These are phyloP conservation scores for Isabelozyma gotoi DNA, from an alignment of 805 yeast species.

Conservation along the genomic window DNA sequence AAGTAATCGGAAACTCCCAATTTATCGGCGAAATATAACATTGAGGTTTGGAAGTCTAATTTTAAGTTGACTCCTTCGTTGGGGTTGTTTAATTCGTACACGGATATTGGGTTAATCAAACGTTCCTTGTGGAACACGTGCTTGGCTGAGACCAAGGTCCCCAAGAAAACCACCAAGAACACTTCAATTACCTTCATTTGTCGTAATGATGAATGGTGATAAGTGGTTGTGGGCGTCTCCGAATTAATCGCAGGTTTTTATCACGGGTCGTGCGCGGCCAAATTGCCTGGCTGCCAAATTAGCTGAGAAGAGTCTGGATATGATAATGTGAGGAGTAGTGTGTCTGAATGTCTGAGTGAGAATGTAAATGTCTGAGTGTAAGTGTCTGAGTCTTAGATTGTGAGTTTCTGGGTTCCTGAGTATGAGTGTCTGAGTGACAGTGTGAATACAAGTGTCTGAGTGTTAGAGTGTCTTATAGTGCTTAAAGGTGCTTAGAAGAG, in stretches of 20 bases:
- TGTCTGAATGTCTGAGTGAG: no score
- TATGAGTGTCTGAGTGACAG: no score
- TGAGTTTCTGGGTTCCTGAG: no score
- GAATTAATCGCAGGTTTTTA: background rate
- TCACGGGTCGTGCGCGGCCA: background rate
- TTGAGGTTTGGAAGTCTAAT: background rate
- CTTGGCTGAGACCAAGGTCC: background rate
- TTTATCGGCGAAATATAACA: slow-evolving; percentile 46
- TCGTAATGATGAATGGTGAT: background rate
- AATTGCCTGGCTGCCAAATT: no score
- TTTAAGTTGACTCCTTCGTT: background rate
- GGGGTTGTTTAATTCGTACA: background rate
- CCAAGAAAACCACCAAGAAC: background rate
- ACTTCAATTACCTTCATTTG: background rate
- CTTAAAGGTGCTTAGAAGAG: no score
- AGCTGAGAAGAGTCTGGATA: no score
- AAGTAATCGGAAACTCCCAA: slow-evolving; percentile 40
- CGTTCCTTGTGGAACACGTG: background rate
- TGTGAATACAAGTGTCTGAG: no score
- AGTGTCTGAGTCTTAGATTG: no score
- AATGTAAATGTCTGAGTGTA: no score
- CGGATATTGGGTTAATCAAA: background rate
- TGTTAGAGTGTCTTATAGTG: no score
- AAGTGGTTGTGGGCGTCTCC: background rate
- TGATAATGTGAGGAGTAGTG: no score